Base-by-base conservation (phyloP, 345 rosid species). In the Ceriops tagal region DNA sequence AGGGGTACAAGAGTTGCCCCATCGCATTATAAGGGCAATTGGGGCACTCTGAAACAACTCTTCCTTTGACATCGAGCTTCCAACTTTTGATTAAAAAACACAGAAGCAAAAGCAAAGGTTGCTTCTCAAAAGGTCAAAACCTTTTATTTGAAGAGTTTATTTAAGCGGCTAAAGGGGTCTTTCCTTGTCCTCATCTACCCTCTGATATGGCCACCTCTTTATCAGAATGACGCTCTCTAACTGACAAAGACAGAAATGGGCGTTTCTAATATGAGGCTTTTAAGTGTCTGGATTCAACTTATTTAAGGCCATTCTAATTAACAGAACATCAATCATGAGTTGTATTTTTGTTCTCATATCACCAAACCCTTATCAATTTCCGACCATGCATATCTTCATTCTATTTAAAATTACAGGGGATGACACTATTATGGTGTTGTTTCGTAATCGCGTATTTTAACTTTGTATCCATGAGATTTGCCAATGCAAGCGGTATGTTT, bases 41-140 rank as follows among this genome's bases (percentile, higher is more conserved):
- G 1, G 31, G 70, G 58, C 65, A 19, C 19, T 53, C 51, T 13
- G 31, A 24, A 66, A 66, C 78, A 58, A 32, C 75, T 59, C 59
- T 59, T 15, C 65, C 73, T 3, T 43, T 62, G 64, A 66, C 67
- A 62, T 58, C 11, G 3, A 43, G 49, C 13, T 43, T 43, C 49
- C 49, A 43, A 43, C 19, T 13, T 3, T 58, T 20, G 22, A 65
- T 27, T 62, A 30, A n/a, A 16, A 19, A 39, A 24, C 9, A 24
- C 9, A 47, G 1, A 22, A 65, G 59, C 66, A 20, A 62, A 74
- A 66, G 31, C 70, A 62, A 74, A 37, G 55, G 31, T n/a, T n/a
- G n/a, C 69, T 78, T 62, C 58, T 3, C 73, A n/a, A 51, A 53
- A 31, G 31, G 28, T 7, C 47, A 69, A 43, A 43, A 74, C 53